Percentiles rank a stretch among this genome's conserved stretches.
Conservation (phyloP, 306 rosid genomes). For the Boehmeria nivea region DNA sequence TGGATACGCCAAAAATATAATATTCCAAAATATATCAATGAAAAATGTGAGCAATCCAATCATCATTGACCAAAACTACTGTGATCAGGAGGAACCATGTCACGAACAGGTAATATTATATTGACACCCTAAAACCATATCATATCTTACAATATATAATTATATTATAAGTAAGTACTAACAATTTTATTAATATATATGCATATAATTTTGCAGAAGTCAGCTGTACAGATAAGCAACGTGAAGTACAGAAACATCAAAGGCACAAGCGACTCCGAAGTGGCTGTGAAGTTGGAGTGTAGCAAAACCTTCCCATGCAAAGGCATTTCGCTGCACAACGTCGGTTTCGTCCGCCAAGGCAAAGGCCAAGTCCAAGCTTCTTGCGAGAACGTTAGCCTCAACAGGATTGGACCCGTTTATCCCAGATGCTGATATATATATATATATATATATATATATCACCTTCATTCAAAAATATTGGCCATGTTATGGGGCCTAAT, state of each 20-base stretch:
- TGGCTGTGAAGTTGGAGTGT: conserved; percentile 58
- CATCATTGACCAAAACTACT: conserved; percentile 78
- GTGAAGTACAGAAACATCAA: conserved; percentile 46
- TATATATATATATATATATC: not conserved
- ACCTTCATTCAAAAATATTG: too few species aligned
- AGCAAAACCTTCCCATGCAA: conserved; percentile 44
- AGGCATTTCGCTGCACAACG: conserved; percentile 37
- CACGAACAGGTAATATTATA: conserved; percentile 34
- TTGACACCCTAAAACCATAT: too few species aligned
- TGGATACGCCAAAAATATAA: conserved; percentile 60
- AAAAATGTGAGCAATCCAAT: conserved; percentile 73
- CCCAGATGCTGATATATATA: conserved; percentile 38
- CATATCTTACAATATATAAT: too few species aligned
- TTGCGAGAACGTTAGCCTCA: conserved; percentile 40
- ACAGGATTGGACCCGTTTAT: conserved; percentile 29
- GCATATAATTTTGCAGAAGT: conserved; percentile 24
- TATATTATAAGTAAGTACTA: too few species aligned
- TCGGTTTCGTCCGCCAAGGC: conserved; percentile 24
- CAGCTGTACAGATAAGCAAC: conserved; percentile 58
- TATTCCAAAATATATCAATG: conserved; percentile 51
- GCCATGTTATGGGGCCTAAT: too few species aligned
- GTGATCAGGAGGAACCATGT: conserved; percentile 54
- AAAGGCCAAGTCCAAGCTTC: conserved; percentile 21
- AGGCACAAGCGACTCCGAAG: conserved; percentile 74
- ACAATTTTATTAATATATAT: too few species aligned